Evolutionary conservation across 1,139 yeast species (phyloP).

Genomic region (Candida sanyaensis): DNA sequence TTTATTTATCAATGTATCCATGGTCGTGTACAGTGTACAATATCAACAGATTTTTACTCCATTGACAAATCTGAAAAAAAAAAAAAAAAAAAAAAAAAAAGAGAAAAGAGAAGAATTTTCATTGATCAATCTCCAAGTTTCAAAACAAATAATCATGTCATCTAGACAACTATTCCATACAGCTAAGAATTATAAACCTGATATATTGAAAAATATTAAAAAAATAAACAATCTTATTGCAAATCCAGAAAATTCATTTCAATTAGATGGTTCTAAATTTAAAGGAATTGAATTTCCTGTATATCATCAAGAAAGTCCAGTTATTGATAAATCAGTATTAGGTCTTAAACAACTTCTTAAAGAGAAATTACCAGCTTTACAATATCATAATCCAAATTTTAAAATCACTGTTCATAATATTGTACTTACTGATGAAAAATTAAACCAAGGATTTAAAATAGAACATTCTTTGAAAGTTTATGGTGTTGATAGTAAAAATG

Average conservation of each 20-base stretch:
- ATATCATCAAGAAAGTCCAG: constrained; percentile 4
- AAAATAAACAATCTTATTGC: constrained; percentile 45
- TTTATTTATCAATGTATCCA: too few relatives aligned
- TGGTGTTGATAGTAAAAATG: constrained; percentile 18
- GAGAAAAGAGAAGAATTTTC: neutral
- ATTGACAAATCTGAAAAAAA: too few relatives aligned
- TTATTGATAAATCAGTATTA: constrained; percentile 29
- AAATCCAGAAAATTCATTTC: constrained; percentile 33
- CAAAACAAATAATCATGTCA: neutral
- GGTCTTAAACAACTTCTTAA: constrained; percentile 66
- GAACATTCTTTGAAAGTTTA: constrained; percentile 48
- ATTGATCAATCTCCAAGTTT: neutral
- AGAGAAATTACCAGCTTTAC: constrained; percentile 69
- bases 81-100: too few relatives aligned
- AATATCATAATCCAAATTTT: constrained; percentile 76
- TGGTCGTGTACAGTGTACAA: too few relatives aligned
- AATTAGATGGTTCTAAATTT: constrained; percentile 26
- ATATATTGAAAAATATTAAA: constrained; percentile 25
- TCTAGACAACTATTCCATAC: neutral
- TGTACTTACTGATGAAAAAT: constrained; percentile 38
- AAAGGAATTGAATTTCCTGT: constrained; percentile 28
- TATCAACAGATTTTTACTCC: too few relatives aligned
- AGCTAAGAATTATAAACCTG: constrained; percentile 10
- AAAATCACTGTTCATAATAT: constrained; percentile 60
- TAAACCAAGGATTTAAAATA: constrained; percentile 41